A percentile compares a stretch with the other conserved stretches of the same genome.
Evolutionary conservation across 2,329 filamentous ascomycete genomes (phyloP).

Genomic region (Alternaria arbusti): DNA sequence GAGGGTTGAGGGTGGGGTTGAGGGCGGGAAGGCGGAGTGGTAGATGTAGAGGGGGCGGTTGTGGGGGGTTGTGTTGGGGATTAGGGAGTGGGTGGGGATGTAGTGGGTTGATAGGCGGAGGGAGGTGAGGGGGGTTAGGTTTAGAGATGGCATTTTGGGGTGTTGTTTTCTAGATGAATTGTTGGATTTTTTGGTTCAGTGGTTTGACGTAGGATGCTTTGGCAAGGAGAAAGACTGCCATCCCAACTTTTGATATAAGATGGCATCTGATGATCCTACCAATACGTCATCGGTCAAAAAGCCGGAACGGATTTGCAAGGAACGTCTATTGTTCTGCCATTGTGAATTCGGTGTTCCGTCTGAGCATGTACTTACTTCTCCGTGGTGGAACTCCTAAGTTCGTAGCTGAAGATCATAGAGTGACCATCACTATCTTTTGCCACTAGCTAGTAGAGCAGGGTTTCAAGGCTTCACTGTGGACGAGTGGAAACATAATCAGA

Average conservation of each 20-base stretch:
- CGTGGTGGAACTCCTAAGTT: not conserved
- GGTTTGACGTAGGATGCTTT: not conserved
- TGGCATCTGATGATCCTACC: not conserved
- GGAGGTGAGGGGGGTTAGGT: conserved; percentile 55
- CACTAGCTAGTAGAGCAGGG: not conserved
- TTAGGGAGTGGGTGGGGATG: conserved; percentile 63
- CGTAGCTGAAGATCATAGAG: not conserved
- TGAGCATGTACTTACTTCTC: not conserved
- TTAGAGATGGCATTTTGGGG: conserved; percentile 19
- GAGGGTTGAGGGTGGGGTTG: conserved; percentile 56
- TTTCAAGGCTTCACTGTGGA: not conserved
- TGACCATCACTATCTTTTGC: not conserved
- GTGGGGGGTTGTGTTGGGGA: conserved; percentile 71
- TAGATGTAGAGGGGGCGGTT: conserved; percentile 71
- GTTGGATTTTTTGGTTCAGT: not conserved
- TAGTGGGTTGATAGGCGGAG: conserved; percentile 64
- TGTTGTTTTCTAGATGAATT: not conserved
- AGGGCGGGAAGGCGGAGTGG: conserved; percentile 61
- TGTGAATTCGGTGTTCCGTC: not conserved
- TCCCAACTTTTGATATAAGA: not conserved
- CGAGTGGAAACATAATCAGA: not conserved
- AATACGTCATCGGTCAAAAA: conserved; percentile 1
- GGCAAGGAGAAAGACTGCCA: no score
- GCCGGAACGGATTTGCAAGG: not conserved
- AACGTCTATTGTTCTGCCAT: not conserved